These are phyloP conservation scores for Agastache rugosa DNA, from an alignment of 257 asterid species.

Conservation along the genomic window DNA sequence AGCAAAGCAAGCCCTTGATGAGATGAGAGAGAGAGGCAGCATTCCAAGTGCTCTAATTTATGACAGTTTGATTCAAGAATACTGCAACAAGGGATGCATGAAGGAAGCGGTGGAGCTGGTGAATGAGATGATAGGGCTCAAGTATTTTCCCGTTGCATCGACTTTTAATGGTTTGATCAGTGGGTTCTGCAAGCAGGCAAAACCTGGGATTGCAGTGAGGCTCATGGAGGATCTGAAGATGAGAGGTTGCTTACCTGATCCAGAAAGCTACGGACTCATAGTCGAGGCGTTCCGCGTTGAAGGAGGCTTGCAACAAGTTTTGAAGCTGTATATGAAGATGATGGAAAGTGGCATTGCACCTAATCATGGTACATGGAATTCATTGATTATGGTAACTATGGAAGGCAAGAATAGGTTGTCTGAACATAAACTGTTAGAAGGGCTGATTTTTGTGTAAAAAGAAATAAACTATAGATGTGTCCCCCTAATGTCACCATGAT, in stretches of 20 bases:
- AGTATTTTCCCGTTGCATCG: slow-evolving; percentile 59
- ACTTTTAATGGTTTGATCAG: slow-evolving; percentile 57
- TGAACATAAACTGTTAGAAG: slow-evolving; percentile 42
- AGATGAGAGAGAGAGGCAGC: slow-evolving; percentile 60
- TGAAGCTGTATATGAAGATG: slow-evolving; percentile 60
- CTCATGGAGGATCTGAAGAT: slow-evolving; percentile 69
- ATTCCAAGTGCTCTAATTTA: slow-evolving; percentile 70
- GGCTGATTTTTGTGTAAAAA: slow-evolving; percentile 27
- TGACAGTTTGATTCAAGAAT: slow-evolving; percentile 53
- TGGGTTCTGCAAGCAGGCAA: slow-evolving; percentile 67
- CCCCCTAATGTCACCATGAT: too few relatives aligned
- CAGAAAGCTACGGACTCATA: slow-evolving; percentile 58
- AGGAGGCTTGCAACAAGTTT: slow-evolving; percentile 58
- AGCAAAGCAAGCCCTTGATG: slow-evolving; percentile 53
- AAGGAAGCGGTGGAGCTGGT: slow-evolving; percentile 67
- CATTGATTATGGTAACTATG: slow-evolving; percentile 42
- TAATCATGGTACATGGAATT: slow-evolving; percentile 55
- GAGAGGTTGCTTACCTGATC: slow-evolving; percentile 59
- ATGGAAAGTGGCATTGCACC: slow-evolving; percentile 64
- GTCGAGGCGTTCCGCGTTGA: slow-evolving; percentile 47
- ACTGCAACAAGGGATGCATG: slow-evolving; percentile 53
- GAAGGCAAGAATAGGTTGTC: slow-evolving; percentile 38
- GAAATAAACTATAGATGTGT: too few relatives aligned
- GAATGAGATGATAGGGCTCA: slow-evolving; percentile 58
- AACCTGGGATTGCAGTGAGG: slow-evolving; percentile 52